Conservation (phyloP, 352 stramenopile species). For the Phytophthora sansomeana region DNA sequence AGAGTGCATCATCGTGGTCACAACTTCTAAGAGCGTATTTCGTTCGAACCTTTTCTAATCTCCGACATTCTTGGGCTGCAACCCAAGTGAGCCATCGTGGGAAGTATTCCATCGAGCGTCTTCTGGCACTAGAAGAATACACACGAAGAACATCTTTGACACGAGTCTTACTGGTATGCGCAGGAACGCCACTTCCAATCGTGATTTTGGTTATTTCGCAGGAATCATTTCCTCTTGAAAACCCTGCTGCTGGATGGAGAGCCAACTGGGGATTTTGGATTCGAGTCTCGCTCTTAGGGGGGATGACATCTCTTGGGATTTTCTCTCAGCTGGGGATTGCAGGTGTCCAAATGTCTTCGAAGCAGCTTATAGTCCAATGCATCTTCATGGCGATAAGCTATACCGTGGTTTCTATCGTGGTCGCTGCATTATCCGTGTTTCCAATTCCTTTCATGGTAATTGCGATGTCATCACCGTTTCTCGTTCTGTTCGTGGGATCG, state of each 20-base stretch:
- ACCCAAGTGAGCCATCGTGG: conserved; percentile 37
- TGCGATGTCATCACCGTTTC: conserved; percentile 8
- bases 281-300: conserved; percentile 5
- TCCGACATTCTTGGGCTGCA: conserved; percentile 12
- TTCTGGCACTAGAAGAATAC: conserved; percentile 39
- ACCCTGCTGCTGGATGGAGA: conserved; percentile 22
- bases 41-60: neutral
- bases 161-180: conserved; percentile 23
- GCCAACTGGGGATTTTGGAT: conserved; percentile 37
- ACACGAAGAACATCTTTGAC: conserved; percentile 16
- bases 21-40: neutral
- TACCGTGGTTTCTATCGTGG: neutral
- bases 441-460: conserved; percentile 37
- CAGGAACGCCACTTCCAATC: conserved; percentile 26
- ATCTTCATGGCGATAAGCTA: conserved; percentile 8
- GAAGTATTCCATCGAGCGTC: conserved; percentile 37
- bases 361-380: conserved; percentile 12
- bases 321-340: conserved; percentile 15
- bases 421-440: conserved; percentile 21
- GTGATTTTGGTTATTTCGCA: conserved; percentile 22
- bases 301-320: conserved; percentile 1
- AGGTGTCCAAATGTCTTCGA: conserved; percentile 2
- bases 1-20: neutral
- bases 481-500: conserved; percentile 6
- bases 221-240: conserved; percentile 22